Percentiles rank a stretch among this genome's conserved stretches.
Evolutionary conservation across 805 yeast species (phyloP).

Genomic region (Kuraishia molischiana): DNA sequence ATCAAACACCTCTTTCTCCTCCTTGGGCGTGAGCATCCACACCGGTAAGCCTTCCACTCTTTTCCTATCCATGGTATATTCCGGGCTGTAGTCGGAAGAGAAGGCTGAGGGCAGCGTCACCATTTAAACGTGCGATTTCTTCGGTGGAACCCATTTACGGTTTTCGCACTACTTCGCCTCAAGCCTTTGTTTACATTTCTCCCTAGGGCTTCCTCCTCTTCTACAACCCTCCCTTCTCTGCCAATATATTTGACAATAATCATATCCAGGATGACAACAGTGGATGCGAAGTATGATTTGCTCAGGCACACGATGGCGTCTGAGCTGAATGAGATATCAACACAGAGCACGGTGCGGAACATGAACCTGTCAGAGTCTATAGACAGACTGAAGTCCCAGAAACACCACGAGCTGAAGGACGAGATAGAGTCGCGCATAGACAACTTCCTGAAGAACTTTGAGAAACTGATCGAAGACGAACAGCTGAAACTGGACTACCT

Average conservation of each 20-base stretch:
- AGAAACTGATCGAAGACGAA: slow-evolving; percentile 1
- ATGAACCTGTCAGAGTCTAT: slow-evolving; percentile 11
- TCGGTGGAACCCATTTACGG: too few relatives aligned
- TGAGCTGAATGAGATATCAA: neutral
- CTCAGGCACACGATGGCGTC: neutral
- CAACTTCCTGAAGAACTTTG: slow-evolving; percentile 1
- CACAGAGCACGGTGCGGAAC: neutral
- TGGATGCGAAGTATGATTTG: neutral
- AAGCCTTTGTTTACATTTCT: too few relatives aligned
- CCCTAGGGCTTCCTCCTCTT: too few relatives aligned
- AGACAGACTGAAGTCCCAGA: slow-evolving; percentile 5
- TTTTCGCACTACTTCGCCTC: too few relatives aligned
- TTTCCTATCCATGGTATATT: slow-evolving; percentile 16
- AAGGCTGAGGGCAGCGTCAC: too few relatives aligned
- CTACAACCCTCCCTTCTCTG: too few relatives aligned
- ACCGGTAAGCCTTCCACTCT: slow-evolving; percentile 40
- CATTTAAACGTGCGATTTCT: too few relatives aligned
- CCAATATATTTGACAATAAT: too few relatives aligned
- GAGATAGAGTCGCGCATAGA: neutral
- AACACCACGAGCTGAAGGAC: slow-evolving; percentile 16
- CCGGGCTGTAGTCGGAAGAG: too few relatives aligned
- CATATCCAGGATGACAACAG: neutral
- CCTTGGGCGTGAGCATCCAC: slow-evolving; percentile 71
- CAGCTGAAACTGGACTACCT: neutral
- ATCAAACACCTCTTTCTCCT: slow-evolving; percentile 63